Percentiles rank a stretch among this genome's conserved stretches.
phyloP scores from a whole-genome alignment of 2,329 filamentous ascomycete species.

The Trichoderma sp. region DNA sequence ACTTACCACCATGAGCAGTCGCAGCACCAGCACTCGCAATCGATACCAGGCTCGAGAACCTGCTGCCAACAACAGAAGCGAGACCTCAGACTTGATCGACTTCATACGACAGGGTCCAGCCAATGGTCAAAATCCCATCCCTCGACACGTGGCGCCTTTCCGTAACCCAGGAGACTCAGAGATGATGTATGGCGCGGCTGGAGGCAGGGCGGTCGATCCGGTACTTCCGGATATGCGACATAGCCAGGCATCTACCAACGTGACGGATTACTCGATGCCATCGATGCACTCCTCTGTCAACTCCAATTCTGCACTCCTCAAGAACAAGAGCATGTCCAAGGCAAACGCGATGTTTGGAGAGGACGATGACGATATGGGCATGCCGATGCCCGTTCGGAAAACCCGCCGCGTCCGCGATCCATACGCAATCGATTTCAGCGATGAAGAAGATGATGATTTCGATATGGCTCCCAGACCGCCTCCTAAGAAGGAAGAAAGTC shows the following conservation, averaged over 20 bases:
- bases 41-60: slow-evolving; percentile 75
- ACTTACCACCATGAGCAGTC: slow-evolving; percentile 46
- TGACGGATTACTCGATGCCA: slow-evolving; percentile 61
- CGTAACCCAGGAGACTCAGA: slow-evolving; percentile 85
- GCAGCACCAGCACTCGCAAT: slow-evolving; percentile 42
- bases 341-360: slow-evolving; percentile 50
- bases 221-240: slow-evolving; percentile 59
- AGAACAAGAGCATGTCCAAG: slow-evolving; percentile 44
- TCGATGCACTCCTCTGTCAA: slow-evolving; percentile 69
- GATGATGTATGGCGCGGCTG: slow-evolving; percentile 62
- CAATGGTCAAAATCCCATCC: slow-evolving; percentile 72
- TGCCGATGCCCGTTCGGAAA: slow-evolving; percentile 67
- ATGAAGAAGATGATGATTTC: slow-evolving; percentile 67
- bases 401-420: slow-evolving; percentile 82
- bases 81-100: slow-evolving; percentile 87
- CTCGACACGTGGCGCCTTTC: slow-evolving; percentile 82
- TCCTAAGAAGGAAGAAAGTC: slow-evolving; percentile 63
- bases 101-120: slow-evolving; percentile 91
- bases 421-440: slow-evolving; percentile 86
- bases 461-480: slow-evolving; percentile 47
- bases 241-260: slow-evolving; percentile 60
- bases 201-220: slow-evolving; percentile 61
- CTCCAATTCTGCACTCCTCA: slow-evolving; percentile 72
- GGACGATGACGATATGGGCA: slow-evolving; percentile 46
- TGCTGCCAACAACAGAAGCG: slow-evolving; percentile 62